Evolutionary conservation across 305 asterid species (phyloP).

Genomic region (Fraxinus angustifolia): DNA sequence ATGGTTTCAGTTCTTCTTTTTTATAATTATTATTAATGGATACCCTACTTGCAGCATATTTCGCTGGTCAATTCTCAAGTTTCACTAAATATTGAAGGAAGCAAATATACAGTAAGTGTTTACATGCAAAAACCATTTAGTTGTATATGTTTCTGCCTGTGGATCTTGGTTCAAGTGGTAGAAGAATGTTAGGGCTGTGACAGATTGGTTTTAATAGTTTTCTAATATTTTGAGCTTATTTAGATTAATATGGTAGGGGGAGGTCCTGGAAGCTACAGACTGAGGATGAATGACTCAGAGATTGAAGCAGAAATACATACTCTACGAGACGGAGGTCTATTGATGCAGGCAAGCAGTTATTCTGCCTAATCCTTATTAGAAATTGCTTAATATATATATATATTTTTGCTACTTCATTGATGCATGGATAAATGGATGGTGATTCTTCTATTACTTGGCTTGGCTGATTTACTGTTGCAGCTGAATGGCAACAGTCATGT

Average conservation of each 20-base stretch:
- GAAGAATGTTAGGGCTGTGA: neutral
- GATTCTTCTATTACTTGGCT: constrained; percentile 17
- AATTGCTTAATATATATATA: constrained; percentile 2
- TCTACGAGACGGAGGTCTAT: constrained; percentile 90
- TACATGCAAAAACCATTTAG: neutral
- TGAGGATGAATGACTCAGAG: constrained; percentile 79
- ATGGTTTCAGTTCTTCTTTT: constrained; percentile 11
- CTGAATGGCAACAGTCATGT: constrained; percentile 93
- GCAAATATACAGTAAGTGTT: constrained; percentile 89
- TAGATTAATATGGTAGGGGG: constrained; percentile 89
- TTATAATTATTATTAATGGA: constrained; percentile 16
- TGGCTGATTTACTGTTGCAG: constrained; percentile 49
- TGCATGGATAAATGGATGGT: constrained; percentile 6
- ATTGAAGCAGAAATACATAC: constrained; percentile 98
- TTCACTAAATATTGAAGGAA: constrained; percentile 94
- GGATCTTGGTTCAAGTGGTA: neutral
- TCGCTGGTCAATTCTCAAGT: constrained; percentile 93
- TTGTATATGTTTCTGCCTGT: constrained; percentile 1
- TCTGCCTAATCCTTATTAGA: constrained; percentile 17
- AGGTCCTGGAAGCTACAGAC: constrained; percentile 94
- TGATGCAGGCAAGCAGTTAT: constrained; percentile 79
- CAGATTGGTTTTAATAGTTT: constrained; percentile 10
- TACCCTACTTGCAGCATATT: constrained; percentile 71
- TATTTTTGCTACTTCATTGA: constrained; percentile 8
- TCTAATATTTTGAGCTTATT: constrained; percentile 21